Conservation (phyloP, 2,329 filamentous ascomycete genomes). For the Pleoardoris graminearum region DNA sequence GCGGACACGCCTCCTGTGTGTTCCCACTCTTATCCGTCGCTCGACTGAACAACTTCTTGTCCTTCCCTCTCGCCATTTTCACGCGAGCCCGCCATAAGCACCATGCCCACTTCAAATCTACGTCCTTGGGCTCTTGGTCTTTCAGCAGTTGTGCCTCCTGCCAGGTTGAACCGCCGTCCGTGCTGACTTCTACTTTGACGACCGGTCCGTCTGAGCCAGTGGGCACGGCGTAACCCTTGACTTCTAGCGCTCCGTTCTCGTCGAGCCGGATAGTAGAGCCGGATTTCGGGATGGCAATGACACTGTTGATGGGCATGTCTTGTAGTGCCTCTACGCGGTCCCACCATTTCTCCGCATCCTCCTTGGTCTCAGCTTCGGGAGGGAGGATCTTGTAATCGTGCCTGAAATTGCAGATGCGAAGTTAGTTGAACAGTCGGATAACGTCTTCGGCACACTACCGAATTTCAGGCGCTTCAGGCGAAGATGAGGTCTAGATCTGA, state of each 20-base stretch:
- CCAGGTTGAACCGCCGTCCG: conserved; percentile 57
- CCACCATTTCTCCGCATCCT: conserved; percentile 59
- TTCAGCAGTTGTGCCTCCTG: conserved; percentile 49
- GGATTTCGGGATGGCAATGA: conserved; percentile 54
- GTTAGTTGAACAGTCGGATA: not conserved
- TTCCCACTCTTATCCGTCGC: conserved; percentile 60
- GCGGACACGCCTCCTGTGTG: conserved; percentile 51
- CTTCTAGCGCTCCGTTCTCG: conserved; percentile 50
- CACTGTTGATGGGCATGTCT: conserved; percentile 61
- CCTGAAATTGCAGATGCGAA: not conserved
- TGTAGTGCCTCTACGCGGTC: conserved; percentile 53
- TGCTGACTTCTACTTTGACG: conserved; percentile 57
- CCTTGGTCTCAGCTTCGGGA: conserved; percentile 52
- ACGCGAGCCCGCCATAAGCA: conserved; percentile 57
- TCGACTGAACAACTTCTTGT: conserved; percentile 55
- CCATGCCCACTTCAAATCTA: conserved; percentile 59
- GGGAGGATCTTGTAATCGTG: conserved; percentile 64
- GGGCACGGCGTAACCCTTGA: conserved; percentile 61
- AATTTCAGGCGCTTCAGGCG: too few relatives aligned
- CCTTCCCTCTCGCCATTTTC: conserved; percentile 47
- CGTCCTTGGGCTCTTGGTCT: conserved; percentile 19
- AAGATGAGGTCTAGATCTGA: too few relatives aligned
- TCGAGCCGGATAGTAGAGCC: conserved; percentile 49
- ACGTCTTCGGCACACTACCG: too few relatives aligned
- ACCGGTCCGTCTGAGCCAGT: conserved; percentile 58